phyloP scores from a whole-genome alignment of 805 yeast genomes.

The Starmerella cellae region DNA sequence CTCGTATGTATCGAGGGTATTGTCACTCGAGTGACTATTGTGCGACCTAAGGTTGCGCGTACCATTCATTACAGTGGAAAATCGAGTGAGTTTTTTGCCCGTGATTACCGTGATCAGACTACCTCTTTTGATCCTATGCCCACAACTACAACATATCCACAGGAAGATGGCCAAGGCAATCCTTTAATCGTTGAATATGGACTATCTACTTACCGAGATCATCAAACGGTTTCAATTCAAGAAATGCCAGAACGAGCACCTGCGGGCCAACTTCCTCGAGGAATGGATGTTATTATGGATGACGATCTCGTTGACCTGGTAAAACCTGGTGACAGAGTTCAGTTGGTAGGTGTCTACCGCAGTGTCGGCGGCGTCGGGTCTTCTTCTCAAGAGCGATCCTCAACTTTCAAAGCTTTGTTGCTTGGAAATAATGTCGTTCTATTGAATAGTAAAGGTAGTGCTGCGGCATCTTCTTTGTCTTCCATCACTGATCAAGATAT shows the following conservation, averaged over 20 bases:
- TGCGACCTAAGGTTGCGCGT: constrained; percentile 80
- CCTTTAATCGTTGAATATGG: constrained; percentile 86
- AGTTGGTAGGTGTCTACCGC: constrained; percentile 84
- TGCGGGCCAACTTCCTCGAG: constrained; percentile 91
- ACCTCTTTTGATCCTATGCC: constrained; percentile 76
- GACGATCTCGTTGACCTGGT: constrained; percentile 85
- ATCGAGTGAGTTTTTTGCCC: constrained; percentile 71
- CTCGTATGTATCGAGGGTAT: constrained; percentile 87
- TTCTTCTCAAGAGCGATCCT: constrained; percentile 5
- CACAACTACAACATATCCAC: constrained; percentile 78
- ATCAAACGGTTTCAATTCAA: constrained; percentile 83
- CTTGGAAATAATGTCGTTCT: constrained; percentile 84
- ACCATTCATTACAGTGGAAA: constrained; percentile 87
- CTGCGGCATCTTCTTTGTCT: constrained; percentile 53
- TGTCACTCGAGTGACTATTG: constrained; percentile 83
- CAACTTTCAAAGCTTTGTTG: constrained; percentile 64
- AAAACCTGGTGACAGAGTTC: constrained; percentile 94
- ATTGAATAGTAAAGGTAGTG: constrained; percentile 60
- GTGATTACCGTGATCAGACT: constrained; percentile 87
- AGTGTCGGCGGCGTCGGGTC: constrained; percentile 56
- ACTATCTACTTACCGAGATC: constrained; percentile 80
- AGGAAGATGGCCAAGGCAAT: constrained; percentile 85
- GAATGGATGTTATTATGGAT: constrained; percentile 82
- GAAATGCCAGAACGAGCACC: constrained; percentile 98
- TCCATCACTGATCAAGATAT: constrained; percentile 71